Conservation (phyloP, 495 filamentous ascomycete species). For the Neurospora africana region DNA sequence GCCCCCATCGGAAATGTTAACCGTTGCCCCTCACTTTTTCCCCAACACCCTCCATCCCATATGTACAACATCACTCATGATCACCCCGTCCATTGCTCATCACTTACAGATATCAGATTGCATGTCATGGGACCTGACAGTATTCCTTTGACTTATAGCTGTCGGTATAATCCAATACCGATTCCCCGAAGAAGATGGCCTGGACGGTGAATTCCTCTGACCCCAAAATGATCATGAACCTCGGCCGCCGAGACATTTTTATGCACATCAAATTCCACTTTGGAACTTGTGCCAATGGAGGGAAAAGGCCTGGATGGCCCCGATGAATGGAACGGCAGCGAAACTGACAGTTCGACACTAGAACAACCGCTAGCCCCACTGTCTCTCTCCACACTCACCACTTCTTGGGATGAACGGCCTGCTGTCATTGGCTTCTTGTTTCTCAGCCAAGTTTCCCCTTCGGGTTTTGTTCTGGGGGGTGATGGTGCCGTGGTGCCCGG, state of each 20-base stretch:
- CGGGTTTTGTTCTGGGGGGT: not conserved
- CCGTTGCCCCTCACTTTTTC: not conserved
- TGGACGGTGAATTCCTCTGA: not conserved
- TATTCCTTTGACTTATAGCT: not conserved
- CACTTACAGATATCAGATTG: not conserved
- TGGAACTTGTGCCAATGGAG: not conserved
- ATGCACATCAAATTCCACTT: not conserved
- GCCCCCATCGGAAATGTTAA: not conserved
- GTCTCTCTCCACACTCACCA: not conserved
- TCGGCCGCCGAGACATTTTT: not conserved
- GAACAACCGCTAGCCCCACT: not conserved
- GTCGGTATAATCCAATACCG: not conserved
- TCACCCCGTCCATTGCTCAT: no score
- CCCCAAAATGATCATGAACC: not conserved
- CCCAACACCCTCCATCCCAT: not conserved
- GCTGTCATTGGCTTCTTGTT: not conserved
- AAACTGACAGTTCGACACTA: not conserved
- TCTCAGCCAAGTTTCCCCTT: not conserved
- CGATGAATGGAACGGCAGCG: not conserved
- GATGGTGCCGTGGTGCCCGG: not conserved
- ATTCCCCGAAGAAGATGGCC: not conserved
- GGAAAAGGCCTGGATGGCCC: not conserved
- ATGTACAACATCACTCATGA: no score
- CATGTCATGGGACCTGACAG: not conserved
- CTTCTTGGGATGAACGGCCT: not conserved